phyloP scores from a whole-genome alignment of 2,329 filamentous ascomycete genomes.

The Beauveria medogensis region DNA sequence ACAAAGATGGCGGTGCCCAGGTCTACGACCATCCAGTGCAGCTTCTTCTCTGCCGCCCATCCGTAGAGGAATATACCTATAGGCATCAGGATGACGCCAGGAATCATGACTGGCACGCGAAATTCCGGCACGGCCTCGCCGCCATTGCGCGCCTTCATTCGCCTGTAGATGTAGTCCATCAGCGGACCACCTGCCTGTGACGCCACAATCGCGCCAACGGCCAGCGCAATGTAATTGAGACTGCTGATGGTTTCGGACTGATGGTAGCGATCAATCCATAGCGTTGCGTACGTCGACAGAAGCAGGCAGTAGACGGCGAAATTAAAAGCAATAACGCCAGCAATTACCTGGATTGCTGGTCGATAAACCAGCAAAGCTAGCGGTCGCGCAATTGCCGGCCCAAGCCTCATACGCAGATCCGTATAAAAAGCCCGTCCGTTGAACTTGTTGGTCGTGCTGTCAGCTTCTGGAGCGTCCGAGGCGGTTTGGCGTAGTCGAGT shows the following conservation, averaged over 20 bases:
- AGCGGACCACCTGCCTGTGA: conserved; percentile 26
- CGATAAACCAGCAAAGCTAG: conserved; percentile 30
- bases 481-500: background rate
- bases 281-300: conserved; percentile 42
- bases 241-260: conserved; percentile 36
- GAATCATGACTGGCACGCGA: conserved; percentile 43
- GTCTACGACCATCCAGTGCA: conserved; percentile 51
- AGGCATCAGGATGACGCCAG: conserved; percentile 36
- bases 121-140: conserved; percentile 31
- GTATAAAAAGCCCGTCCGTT: background rate
- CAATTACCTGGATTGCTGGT: conserved; percentile 39
- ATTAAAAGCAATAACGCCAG: conserved; percentile 35
- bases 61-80: conserved; percentile 31
- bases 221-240: conserved; percentile 43
- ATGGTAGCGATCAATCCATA: conserved; percentile 39
- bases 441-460: background rate
- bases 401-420: background rate
- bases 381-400: conserved; percentile 11
- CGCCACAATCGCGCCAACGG: conserved; percentile 32
- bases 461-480: background rate
- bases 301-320: conserved; percentile 44
- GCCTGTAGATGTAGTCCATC: conserved; percentile 30
- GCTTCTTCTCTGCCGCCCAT: conserved; percentile 38
- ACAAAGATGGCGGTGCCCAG: conserved; percentile 46
- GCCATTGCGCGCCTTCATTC: conserved; percentile 8